phyloP scores from a whole-genome alignment of 768 basidiomycete species.

The Amanita fuliginea region DNA sequence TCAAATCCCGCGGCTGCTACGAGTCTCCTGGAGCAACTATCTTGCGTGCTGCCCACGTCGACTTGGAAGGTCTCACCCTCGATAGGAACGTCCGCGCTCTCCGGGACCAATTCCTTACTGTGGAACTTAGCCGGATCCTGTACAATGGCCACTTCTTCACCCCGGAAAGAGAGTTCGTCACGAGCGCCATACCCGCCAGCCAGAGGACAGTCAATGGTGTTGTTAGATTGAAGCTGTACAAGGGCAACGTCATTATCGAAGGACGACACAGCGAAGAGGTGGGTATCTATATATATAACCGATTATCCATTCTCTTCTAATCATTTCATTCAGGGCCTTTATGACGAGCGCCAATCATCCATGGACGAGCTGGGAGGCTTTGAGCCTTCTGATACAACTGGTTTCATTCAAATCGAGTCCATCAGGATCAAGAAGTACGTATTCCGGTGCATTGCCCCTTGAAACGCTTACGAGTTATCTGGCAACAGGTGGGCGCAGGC shows the following conservation, averaged over 20 bases:
- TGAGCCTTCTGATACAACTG: conserved; percentile 89
- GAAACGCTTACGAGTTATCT: conserved; percentile 5
- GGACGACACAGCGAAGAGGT: conserved; percentile 86
- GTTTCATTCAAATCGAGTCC: conserved; percentile 95
- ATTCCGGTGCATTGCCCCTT: not conserved
- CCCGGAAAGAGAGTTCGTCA: conserved; percentile 95
- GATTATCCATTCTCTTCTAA: not conserved
- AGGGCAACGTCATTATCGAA: conserved; percentile 92
- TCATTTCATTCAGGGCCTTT: conserved; percentile 55
- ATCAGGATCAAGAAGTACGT: conserved; percentile 95
- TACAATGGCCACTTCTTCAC: conserved; percentile 99
- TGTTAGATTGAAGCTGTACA: conserved; percentile 86
- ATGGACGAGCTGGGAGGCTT: conserved; percentile 99
- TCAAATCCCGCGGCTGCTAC: conserved; percentile 99
- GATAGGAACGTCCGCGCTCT: conserved; percentile 94
- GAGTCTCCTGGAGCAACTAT: conserved; percentile 96
- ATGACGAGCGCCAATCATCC: conserved; percentile 90
- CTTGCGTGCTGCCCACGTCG: conserved; percentile 89
- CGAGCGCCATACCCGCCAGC: conserved; percentile 81
- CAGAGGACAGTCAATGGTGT: conserved; percentile 95
- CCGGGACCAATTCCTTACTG: conserved; percentile 90
- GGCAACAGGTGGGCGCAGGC: conserved; percentile 71
- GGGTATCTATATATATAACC: conserved; percentile 11
- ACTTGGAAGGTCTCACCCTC: conserved; percentile 94
- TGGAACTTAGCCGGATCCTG: conserved; percentile 80